Evolutionary conservation across 768 basidiomycete genomes (phyloP).

Genomic region (Hygrophoropsis aurantiaca): DNA sequence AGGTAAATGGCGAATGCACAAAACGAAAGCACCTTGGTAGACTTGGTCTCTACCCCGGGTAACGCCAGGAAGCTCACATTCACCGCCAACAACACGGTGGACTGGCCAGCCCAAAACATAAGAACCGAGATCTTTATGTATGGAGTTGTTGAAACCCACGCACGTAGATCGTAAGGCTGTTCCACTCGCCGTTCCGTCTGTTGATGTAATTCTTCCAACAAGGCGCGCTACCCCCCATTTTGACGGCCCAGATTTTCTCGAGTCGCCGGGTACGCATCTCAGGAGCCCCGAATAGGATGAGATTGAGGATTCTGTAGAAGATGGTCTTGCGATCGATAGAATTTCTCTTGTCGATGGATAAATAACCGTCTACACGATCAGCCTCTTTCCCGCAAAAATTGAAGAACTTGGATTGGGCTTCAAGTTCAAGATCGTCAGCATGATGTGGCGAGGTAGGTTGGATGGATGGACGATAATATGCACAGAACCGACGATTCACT

Average conservation of each 20-base stretch:
- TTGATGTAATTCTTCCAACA: slow-evolving; percentile 6
- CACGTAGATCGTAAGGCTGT: slow-evolving; percentile 6
- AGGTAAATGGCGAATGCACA: neutral
- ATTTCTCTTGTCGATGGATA: slow-evolving; percentile 2
- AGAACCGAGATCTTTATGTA: too few species aligned
- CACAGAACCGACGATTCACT: slow-evolving; percentile 2
- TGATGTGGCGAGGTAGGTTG: neutral
- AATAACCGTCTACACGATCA: slow-evolving; percentile 7
- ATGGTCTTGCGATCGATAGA: neutral
- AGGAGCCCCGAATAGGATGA: slow-evolving; percentile 4
- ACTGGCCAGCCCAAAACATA: slow-evolving; percentile 1
- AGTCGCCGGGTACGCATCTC: neutral
- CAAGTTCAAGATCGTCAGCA: neutral
- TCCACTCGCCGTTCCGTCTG: slow-evolving; percentile 5
- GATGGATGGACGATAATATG: neutral
- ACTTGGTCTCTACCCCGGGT: neutral
- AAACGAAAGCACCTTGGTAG: neutral
- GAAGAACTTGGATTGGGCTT: slow-evolving; percentile 8
- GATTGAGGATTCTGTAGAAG: neutral
- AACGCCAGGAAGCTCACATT: slow-evolving; percentile 9
- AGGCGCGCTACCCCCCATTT: slow-evolving; percentile 1
- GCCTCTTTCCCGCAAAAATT: slow-evolving; percentile 7
- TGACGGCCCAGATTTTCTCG: slow-evolving; percentile 8
- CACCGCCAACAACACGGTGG: slow-evolving; percentile 11
- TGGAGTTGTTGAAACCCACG: neutral